These are phyloP conservation scores for Debaryomycetaceae sp. DNA, from an alignment of 1,139 yeast species.

Conservation along the genomic window DNA sequence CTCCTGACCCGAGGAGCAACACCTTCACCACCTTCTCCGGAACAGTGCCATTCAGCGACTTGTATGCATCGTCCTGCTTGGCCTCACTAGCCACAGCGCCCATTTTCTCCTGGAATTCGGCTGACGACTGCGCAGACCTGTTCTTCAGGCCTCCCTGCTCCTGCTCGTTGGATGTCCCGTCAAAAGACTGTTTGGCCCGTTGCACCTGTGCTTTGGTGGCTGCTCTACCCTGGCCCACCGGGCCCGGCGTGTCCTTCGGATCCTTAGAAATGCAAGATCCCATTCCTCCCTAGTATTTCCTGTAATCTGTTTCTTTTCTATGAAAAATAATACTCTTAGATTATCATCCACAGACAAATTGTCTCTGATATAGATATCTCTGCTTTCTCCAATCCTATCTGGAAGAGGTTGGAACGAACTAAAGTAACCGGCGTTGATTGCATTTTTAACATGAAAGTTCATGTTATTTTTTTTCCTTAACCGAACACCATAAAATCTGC, in stretches of 20 bases:
- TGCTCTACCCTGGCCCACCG: constrained; percentile 9
- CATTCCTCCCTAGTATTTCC: constrained; percentile 10
- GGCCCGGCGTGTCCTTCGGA: constrained; percentile 5
- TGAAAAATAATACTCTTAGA: too few species aligned
- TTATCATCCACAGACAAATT: too few species aligned
- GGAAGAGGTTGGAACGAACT: background rate
- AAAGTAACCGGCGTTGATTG: background rate
- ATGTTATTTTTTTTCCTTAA: constrained; percentile 8
- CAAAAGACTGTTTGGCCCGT: background rate
- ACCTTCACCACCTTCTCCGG: constrained; percentile 52
- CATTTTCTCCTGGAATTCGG: constrained; percentile 4
- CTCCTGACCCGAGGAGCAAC: constrained; percentile 72
- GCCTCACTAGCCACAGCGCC: constrained; percentile 1
- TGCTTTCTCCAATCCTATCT: background rate
- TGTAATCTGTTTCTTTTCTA: too few species aligned
- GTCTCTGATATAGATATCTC: background rate
- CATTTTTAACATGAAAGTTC: constrained; percentile 5
- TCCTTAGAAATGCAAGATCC: constrained; percentile 30
- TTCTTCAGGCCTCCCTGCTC: constrained; percentile 7
- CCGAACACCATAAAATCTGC: constrained; percentile 3
- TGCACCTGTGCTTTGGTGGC: constrained; percentile 9
- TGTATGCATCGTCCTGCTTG: background rate
- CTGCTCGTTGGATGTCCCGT: constrained; percentile 8
- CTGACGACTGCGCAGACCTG: constrained; percentile 18
- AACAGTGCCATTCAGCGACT: background rate